These are phyloP conservation scores for Thoreauomyces humboldtii DNA, from an alignment of 192 early-diverging fungal genomes.

Conservation along the genomic window DNA sequence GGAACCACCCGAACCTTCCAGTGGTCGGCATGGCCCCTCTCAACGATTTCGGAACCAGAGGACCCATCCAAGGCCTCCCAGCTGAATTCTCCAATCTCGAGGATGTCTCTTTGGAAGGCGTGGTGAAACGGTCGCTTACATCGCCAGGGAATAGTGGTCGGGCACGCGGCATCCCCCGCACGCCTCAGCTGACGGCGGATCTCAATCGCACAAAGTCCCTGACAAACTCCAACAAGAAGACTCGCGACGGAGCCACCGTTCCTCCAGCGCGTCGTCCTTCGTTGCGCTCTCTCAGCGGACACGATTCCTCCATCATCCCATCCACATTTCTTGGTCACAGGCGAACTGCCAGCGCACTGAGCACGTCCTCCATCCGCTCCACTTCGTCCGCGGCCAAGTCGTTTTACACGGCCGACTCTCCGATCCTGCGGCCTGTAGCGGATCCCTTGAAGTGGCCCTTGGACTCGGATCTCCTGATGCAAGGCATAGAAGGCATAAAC, in stretches of 20 bases:
- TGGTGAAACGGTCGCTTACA: neutral
- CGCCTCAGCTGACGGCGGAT: conserved; percentile 5
- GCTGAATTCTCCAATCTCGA: too few species aligned
- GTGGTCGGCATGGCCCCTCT: neutral
- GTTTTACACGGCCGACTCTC: conserved; percentile 12
- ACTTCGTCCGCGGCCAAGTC: neutral
- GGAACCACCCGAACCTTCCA: neutral
- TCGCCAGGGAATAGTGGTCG: conserved; percentile 6
- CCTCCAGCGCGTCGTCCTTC: conserved; percentile 11
- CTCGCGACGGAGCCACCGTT: conserved; percentile 1
- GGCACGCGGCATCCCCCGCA: neutral
- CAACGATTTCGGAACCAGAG: too few species aligned
- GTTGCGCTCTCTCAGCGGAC: conserved; percentile 11
- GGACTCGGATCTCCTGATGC: conserved; percentile 20
- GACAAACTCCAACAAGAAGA: conserved; percentile 9
- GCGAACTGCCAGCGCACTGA: conserved; percentile 10
- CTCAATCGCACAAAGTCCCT: conserved; percentile 18
- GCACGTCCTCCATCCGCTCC: conserved; percentile 13
- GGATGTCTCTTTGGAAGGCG: neutral
- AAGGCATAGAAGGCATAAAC: conserved; percentile 12
- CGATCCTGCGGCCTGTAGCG: conserved; percentile 1
- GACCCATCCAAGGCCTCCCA: too few species aligned
- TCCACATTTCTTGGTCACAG: conserved; percentile 4
- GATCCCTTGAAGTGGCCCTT: neutral
- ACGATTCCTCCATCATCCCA: neutral